Evolutionary conservation across 23 red algal species (phyloP), one percentile per base, ranked within the genome.

Genomic region (Chondrus crispus): DNA sequence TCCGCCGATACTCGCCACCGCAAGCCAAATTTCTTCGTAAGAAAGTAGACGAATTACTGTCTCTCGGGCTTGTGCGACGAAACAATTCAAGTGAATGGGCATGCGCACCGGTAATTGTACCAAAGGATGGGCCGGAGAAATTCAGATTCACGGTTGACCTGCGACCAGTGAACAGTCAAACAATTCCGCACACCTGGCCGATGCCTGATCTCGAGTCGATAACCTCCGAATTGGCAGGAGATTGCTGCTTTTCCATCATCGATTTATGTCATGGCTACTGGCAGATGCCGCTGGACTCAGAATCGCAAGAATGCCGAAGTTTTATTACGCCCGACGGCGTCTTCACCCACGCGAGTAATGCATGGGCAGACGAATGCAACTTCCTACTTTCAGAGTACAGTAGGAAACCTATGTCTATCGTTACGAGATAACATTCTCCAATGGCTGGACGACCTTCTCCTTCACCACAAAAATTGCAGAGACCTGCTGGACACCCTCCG

Each of bases 121-220:
- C 74, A 22, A 80, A 52, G 49, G 11, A 10, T 14, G 45, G 74
- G 18, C 41, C 74, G 12, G 74, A 13, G 13, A 80, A 49, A 52
- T 80, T 80, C 19, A 13, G 41, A 14, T 80, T 80, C 74, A 80
- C 74, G 13, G 19, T 80, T 32, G 74, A 80, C 45, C 44, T 80
- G 12, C 19, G 41, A 13, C 38, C 30, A 10, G 74, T 80, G 12
- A 80, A 52, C 41, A 16, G 16, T 14, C 20, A 22, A 13, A 80
- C 74, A 18, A 20, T 80, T 20, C 74, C 12, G 16, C 33, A 51
- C 33, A 13, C 11, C 13, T 80, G 19, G 12, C 74, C 45, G 36
- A 80, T 51, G 33, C 20, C 74, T 13, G 49, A 80, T 30, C 13
- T 80, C 16, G 74, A 46, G 16, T 18, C 48, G 12, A 41, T 24